Base-by-base conservation (phyloP, 306 rosid species). In the Cucurbita pepo region DNA sequence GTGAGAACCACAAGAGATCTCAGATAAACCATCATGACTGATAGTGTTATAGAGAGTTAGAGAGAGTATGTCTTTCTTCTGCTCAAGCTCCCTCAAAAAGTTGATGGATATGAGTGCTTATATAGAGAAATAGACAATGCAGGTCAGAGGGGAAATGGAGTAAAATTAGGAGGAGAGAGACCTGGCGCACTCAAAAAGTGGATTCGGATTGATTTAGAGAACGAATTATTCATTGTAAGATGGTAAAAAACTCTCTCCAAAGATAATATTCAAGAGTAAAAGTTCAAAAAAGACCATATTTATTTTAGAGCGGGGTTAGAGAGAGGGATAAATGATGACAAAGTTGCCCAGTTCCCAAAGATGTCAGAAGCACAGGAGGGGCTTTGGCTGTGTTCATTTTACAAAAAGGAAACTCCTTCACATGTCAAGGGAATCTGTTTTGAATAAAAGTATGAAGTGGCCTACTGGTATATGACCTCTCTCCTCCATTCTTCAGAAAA, bases 371-470 rank as follows among this genome's bases (percentile, higher is more conserved):
- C 60, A 16, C 10, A 58, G 75, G 56, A 74, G 79, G 66, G 77
- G 7, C 58, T 37, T 37, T 56, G 61, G 60, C 77, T 81, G 83
- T 79, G 77, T 34, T 55, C 36, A 72, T 77, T 56, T n/a, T 34
- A 65, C 21, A 48, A 57, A 77, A 51, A 56, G 56, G 25, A 67
- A 51, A 22, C 45, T 16, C 0, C 22, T 51, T 79, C 87, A 86
- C 90, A 70, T 83, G 87, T 18, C 6, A 44, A 53, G 62, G 63
- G 85, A 81, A 81, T 81, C 87, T 66, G 4, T 15, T 30, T 34
- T 8, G 4, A 16, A 61, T 16, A 61, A 37, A 37, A 37, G 69
- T 16, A 47, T 3, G 22, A 10, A 44, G 2, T 25, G 43, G 43
- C 7, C 1, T 40, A 40, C 8, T 40, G 43, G 43, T 30, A 30